Evolutionary conservation across 345 rosid genomes (phyloP).

Genomic region (Citrus medica): DNA sequence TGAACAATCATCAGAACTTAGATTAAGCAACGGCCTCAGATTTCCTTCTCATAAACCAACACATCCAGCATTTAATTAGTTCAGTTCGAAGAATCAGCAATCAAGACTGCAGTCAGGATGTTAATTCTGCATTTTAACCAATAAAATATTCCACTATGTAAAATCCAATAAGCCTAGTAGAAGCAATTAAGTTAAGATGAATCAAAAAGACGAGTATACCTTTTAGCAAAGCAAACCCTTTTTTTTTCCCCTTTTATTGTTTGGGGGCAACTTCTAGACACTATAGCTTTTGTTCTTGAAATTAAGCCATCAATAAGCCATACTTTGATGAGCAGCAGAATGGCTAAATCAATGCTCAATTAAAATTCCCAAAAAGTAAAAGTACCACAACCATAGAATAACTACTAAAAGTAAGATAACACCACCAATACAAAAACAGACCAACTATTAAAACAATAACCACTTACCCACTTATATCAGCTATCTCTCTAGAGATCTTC

Average conservation of each 20-base stretch:
- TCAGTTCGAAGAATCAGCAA: not conserved
- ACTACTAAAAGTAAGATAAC: not conserved
- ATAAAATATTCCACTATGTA: not conserved
- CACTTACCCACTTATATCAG: conserved; percentile 49
- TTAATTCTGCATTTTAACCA: not conserved
- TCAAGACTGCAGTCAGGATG: not conserved
- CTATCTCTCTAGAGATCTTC: conserved; percentile 57
- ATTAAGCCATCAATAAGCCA: not conserved
- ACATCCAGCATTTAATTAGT: not conserved
- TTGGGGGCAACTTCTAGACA: too few species aligned
- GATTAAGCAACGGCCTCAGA: not conserved
- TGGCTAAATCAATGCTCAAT: not conserved
- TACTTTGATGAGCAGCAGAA: not conserved
- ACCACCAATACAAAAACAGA: not conserved
- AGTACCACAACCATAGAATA: not conserved
- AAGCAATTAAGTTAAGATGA: not conserved
- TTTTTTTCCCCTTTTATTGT: not conserved
- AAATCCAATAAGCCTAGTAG: not conserved
- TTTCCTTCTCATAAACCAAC: not conserved
- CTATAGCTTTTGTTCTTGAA: too few species aligned
- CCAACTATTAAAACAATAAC: not conserved
- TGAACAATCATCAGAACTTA: not conserved
- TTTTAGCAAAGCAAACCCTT: not conserved
- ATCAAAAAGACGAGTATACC: not conserved
- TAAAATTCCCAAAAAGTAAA: not conserved